phyloP scores from a whole-genome alignment of 768 basidiomycete genomes.

The Hygrocybe punicea region DNA sequence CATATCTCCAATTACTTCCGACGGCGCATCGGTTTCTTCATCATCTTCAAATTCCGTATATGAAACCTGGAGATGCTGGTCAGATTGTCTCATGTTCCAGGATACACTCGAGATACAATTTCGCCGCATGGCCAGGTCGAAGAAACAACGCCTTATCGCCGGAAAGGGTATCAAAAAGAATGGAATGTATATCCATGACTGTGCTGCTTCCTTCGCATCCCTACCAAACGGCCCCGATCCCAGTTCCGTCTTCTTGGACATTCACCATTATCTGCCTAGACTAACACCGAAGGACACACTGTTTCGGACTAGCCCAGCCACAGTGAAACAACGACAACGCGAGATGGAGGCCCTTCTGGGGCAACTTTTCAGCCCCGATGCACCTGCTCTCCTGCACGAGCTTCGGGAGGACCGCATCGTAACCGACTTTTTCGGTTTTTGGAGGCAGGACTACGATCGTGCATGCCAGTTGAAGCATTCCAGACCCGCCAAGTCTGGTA shows the following conservation, averaged over 20 bases:
- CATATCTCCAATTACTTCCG: conserved; percentile 45
- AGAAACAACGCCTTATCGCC: conserved; percentile 60
- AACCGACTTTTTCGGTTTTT: conserved; percentile 75
- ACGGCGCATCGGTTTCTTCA: conserved; percentile 35
- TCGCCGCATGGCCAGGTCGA: conserved; percentile 56
- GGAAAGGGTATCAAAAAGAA: conserved; percentile 78
- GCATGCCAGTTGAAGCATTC: conserved; percentile 40
- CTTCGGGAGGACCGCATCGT: conserved; percentile 55
- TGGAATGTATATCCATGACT: conserved; percentile 66
- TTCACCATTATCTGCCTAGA: conserved; percentile 63
- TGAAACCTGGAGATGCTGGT: conserved; percentile 77
- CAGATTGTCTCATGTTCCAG: conserved; percentile 78
- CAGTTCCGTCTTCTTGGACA: conserved; percentile 62
- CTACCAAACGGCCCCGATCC: conserved; percentile 82
- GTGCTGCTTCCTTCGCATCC: conserved; percentile 81
- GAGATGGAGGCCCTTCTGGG: conserved; percentile 61
- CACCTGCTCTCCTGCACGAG: conserved; percentile 65
- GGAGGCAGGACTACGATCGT: conserved; percentile 69
- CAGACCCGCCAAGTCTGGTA: conserved; percentile 28
- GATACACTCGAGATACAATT: conserved; percentile 67
- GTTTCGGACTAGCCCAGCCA: conserved; percentile 68
- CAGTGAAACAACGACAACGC: conserved; percentile 56
- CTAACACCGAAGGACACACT: conserved; percentile 69
- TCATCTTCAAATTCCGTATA: conserved; percentile 47
- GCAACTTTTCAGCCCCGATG: conserved; percentile 54